Base-by-base conservation (phyloP, 768 basidiomycete genomes). In the Tubosaeta sp. region DNA sequence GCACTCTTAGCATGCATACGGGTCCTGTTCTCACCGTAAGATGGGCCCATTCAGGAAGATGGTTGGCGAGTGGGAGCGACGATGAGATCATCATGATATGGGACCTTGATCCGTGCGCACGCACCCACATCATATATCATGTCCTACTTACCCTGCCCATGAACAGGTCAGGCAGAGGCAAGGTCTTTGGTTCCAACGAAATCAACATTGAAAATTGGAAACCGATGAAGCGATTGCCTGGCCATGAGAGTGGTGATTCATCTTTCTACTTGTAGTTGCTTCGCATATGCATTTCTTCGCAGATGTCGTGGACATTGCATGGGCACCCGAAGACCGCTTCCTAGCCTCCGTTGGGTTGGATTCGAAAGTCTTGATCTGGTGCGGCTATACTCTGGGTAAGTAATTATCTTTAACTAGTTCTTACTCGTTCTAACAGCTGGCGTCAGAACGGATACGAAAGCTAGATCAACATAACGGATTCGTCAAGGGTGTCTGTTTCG, bases 401-500 rank as follows among this genome's bases (percentile, higher is more conserved):
- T 63, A 43, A 3, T 32, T 4, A 27, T 56, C 32, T 12, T 5
- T 14, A 43, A 10, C 9, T 9, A 37, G 2, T 37, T 19, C 7
- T 32, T 7, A 7, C 42, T 6, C 14, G 11, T 12, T 11, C 31
- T 9, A 26, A 37, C 25, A 33, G 47, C 33, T 27, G 14, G 0
- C 6, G 8, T 0, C 64, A 97, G 95, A 95, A 60, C 85, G 88
- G 12, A 67, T 97, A 51, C 77, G 81, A 35, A 91, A 86, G 67
- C 79, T 99, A 6, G 89, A 91, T 53, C 83, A 83, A 52, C 97
- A 98, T 64, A 85, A 91, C 62, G 95, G 94, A 3, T 97, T 97
- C 68, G 95, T 99, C 61, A 98, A 99, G 71, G 97, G 97, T 53
- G 91, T 99, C 46, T 95, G 92, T 65, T 99, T 95, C 85, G 97